Evolutionary conservation across 2,329 filamentous ascomycete species (phyloP).

Genomic region (Fusarium bactridioides): DNA sequence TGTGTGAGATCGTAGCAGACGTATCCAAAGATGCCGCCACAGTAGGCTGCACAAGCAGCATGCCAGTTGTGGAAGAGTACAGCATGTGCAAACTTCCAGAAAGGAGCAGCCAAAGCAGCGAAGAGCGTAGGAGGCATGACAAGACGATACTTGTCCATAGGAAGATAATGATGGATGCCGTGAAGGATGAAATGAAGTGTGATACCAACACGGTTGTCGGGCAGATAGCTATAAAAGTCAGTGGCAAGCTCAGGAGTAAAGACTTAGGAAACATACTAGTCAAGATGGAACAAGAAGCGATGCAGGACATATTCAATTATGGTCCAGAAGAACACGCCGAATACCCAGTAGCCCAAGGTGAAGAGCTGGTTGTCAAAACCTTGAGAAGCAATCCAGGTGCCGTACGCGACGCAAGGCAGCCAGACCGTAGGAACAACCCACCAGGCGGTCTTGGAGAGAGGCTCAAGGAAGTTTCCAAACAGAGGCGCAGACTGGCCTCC

Average conservation of each 20-base stretch:
- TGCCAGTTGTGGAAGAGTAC: slow-evolving; percentile 89
- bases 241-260: slow-evolving; percentile 8
- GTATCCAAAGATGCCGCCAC: slow-evolving; percentile 93
- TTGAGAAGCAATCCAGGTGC: slow-evolving; percentile 68
- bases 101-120: slow-evolving; percentile 80
- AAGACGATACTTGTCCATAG: slow-evolving; percentile 97
- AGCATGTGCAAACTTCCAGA: slow-evolving; percentile 88
- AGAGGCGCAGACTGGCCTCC: slow-evolving; percentile 91
- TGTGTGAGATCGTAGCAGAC: slow-evolving; percentile 97
- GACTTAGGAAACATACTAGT: slow-evolving; percentile 69
- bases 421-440: slow-evolving; percentile 86
- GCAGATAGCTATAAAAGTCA: slow-evolving; percentile 72
- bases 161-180: slow-evolving; percentile 96
- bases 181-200: slow-evolving; percentile 93
- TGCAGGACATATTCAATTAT: slow-evolving; percentile 90
- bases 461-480: slow-evolving; percentile 98
- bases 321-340: slow-evolving; percentile 84
- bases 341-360: slow-evolving; percentile 68
- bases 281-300: slow-evolving; percentile 91
- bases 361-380: slow-evolving; percentile 62
- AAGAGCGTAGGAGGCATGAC: slow-evolving; percentile 97
- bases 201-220: slow-evolving; percentile 87
- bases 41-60: slow-evolving; percentile 79
- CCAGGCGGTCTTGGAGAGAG: slow-evolving; percentile 94
- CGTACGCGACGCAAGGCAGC: slow-evolving; percentile 82